Evolutionary conservation across 2,329 filamentous ascomycete genomes (phyloP).

Genomic region (Colletotrichum somersetense): DNA sequence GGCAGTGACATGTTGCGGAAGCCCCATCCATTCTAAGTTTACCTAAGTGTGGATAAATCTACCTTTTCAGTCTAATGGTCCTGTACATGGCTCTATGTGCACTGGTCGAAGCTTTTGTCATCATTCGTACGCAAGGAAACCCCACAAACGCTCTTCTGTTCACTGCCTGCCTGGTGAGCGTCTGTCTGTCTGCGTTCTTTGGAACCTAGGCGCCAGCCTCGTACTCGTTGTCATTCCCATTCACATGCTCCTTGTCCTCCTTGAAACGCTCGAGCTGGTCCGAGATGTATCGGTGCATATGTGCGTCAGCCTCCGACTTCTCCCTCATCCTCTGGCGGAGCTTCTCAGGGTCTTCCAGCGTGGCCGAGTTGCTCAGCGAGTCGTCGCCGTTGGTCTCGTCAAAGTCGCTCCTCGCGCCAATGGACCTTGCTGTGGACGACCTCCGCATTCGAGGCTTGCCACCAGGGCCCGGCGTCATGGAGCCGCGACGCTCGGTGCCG

Average conservation of each 20-base stretch:
- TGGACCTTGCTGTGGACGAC: conserved; percentile 85
- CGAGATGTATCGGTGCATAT: conserved; percentile 84
- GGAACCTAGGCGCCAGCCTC: conserved; percentile 51
- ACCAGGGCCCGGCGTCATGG: conserved; percentile 43
- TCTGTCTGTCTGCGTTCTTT: background rate
- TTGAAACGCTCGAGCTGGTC: conserved; percentile 82
- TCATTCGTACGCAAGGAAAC: conserved; percentile 25
- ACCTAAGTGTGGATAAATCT: conserved; percentile 10
- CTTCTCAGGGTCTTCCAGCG: conserved; percentile 42
- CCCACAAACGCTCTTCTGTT: background rate
- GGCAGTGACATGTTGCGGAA: background rate
- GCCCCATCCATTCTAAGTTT: conserved; percentile 16
- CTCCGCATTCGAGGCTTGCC: conserved; percentile 73
- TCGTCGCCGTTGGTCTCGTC: conserved; percentile 65
- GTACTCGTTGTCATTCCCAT: conserved; percentile 59
- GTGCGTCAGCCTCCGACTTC: conserved; percentile 70
- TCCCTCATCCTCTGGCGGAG: conserved; percentile 65
- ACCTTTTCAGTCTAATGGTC: conserved; percentile 32
- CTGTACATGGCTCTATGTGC: conserved; percentile 37
- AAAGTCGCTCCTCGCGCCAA: conserved; percentile 87
- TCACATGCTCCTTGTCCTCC: conserved; percentile 46
- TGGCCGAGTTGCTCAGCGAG: conserved; percentile 39
- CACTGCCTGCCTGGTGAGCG: background rate
- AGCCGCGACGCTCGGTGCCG: conserved; percentile 57
- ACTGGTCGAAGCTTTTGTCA: conserved; percentile 17